Conservation (phyloP, 1,139 yeast species). For the Lodderomyces parapsilosis region DNA sequence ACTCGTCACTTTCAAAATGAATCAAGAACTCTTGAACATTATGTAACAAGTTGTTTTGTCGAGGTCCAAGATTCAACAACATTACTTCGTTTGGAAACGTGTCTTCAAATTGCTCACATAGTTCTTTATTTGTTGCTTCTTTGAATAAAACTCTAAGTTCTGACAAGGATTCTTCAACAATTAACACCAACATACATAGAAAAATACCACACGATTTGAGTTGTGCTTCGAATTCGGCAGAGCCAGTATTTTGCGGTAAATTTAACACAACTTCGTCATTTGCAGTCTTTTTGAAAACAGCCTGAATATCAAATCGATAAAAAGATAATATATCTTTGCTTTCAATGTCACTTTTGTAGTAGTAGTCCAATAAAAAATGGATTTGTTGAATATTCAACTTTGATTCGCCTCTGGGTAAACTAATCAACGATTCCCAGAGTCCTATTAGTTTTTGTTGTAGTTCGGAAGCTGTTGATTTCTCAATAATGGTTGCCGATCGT, state of each 20-base stretch:
- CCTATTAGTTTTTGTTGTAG: slow-evolving; percentile 16
- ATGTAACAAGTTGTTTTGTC: slow-evolving; percentile 17
- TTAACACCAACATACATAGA: slow-evolving; percentile 30
- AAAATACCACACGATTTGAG: slow-evolving; percentile 26
- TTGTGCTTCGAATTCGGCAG: slow-evolving; percentile 6
- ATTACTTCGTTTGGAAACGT: slow-evolving; percentile 29
- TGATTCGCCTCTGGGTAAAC: slow-evolving; percentile 22
- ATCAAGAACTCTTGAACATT: slow-evolving; percentile 18
- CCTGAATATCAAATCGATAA: slow-evolving; percentile 28
- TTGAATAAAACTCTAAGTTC: slow-evolving; percentile 20
- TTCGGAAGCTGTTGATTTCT: neutral
- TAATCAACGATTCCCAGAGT: slow-evolving; percentile 28
- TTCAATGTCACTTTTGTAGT: slow-evolving; percentile 24
- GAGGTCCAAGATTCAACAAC: slow-evolving; percentile 19
- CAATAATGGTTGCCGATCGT: slow-evolving; percentile 4
- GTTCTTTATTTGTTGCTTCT: slow-evolving; percentile 12
- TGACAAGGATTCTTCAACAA: slow-evolving; percentile 34
- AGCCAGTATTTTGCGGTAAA: slow-evolving; percentile 7
- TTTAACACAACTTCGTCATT: slow-evolving; percentile 19
- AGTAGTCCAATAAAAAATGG: slow-evolving; percentile 32
- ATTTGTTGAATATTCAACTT: slow-evolving; percentile 29
- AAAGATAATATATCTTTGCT: slow-evolving; percentile 25
- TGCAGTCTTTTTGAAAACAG: slow-evolving; percentile 16
- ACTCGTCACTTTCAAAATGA: slow-evolving; percentile 5
- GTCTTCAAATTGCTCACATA: slow-evolving; percentile 17